Conservation (phyloP, 2,329 filamentous ascomycete genomes). For the Colletotrichum agaves region DNA sequence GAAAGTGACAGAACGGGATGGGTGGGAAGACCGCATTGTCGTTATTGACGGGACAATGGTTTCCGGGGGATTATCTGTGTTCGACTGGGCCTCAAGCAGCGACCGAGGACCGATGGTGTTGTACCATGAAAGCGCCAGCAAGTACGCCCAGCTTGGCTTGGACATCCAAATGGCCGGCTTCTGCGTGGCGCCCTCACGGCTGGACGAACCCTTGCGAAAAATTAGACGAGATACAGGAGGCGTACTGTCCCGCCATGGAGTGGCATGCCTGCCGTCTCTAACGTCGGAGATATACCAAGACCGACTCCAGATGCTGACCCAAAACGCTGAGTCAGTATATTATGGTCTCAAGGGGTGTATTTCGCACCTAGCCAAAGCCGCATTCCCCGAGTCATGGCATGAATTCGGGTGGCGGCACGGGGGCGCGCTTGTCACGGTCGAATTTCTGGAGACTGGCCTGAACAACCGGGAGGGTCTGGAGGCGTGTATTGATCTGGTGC, state of each 20-base stretch:
- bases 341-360: not conserved
- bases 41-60: not conserved
- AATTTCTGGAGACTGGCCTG: not conserved
- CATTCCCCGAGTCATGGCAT: not conserved
- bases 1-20: not conserved
- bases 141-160: slow-evolving; percentile 4
- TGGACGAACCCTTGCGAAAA: not conserved
- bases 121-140: slow-evolving; percentile 4
- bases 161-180: not conserved
- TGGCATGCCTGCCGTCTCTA: not conserved
- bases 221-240: not conserved
- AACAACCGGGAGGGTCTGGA: not conserved
- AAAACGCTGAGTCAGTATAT: not conserved
- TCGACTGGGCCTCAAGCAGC: not conserved
- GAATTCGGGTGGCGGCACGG: not conserved
- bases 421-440: not conserved
- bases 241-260: not conserved
- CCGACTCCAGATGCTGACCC: not conserved
- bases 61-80: not conserved
- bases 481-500: not conserved
- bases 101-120: not conserved
- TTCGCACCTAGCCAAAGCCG: not conserved
- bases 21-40: slow-evolving; percentile 1
- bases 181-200: not conserved
- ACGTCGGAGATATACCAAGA: not conserved